phyloP scores from a whole-genome alignment of 306 rosid species.

The Pterocarpus macrocarpus region DNA sequence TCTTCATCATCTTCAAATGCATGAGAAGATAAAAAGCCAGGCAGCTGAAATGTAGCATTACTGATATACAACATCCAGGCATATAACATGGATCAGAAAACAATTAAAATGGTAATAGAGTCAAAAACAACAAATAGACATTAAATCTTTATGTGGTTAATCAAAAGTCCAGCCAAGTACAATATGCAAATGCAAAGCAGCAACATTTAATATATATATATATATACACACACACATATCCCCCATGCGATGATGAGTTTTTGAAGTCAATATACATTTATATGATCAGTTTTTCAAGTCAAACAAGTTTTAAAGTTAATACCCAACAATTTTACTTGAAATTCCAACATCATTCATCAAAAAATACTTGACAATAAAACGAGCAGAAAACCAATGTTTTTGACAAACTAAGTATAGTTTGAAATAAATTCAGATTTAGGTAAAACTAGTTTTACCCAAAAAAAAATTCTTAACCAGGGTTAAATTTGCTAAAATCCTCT shows the following conservation, averaged over 20 bases:
- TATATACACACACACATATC: too few species aligned
- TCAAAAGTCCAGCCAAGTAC: slow-evolving; percentile 30
- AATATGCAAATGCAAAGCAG: slow-evolving; percentile 33
- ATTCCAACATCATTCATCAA: background rate
- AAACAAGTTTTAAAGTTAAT: background rate
- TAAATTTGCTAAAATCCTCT: background rate
- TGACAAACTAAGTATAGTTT: slow-evolving; percentile 6
- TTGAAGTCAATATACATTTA: background rate
- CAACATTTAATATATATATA: background rate
- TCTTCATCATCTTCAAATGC: slow-evolving; percentile 88
- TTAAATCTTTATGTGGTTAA: slow-evolving; percentile 12
- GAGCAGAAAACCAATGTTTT: background rate
- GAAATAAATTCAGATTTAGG: slow-evolving; percentile 10
- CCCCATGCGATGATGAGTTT: background rate
- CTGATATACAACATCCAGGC: slow-evolving; percentile 62
- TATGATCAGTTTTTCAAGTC: background rate
- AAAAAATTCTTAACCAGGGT: background rate
- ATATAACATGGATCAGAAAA: slow-evolving; percentile 45
- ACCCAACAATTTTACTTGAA: background rate
- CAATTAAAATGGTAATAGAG: slow-evolving; percentile 3
- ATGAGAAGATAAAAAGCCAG: slow-evolving; percentile 82
- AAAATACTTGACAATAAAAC: background rate
- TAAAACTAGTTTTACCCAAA: background rate
- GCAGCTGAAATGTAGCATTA: slow-evolving; percentile 97
- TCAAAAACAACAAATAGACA: slow-evolving; percentile 29